A percentile compares a stretch with the other conserved stretches of the same genome.
Evolutionary conservation across 1,284 basidiomycete species (phyloP).

Genomic region (Exsudoporus floridanus): DNA sequence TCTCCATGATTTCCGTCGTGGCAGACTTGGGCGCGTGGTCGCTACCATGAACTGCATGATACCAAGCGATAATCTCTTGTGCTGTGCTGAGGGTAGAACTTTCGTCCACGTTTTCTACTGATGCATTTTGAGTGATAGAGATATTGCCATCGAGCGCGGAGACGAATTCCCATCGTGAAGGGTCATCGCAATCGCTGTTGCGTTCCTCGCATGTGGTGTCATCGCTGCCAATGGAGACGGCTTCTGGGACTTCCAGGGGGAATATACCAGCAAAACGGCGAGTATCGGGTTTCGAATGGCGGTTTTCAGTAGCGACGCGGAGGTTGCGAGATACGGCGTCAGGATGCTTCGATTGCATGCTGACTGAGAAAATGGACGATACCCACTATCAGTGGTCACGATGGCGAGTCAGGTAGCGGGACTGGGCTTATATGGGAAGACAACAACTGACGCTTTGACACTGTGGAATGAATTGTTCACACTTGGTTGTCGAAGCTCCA

Average conservation of each 20-base stretch:
- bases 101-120: slow-evolving; percentile 1
- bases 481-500: slow-evolving; percentile 24
- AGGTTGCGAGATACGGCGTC: slow-evolving; percentile 5
- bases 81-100: slow-evolving; percentile 36
- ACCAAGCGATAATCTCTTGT: slow-evolving; percentile 40
- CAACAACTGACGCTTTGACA: slow-evolving; percentile 26
- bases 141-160: slow-evolving; percentile 1
- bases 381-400: slow-evolving; percentile 7
- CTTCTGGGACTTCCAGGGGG: slow-evolving; percentile 7
- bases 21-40: neutral
- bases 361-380: neutral
- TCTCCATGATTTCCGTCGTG: slow-evolving; percentile 11
- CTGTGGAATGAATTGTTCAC: slow-evolving; percentile 23
- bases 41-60: slow-evolving; percentile 31
- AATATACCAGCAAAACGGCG: slow-evolving; percentile 32
- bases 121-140: slow-evolving; percentile 1
- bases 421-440: slow-evolving; percentile 22
- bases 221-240: slow-evolving; percentile 2
- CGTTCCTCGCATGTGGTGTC: slow-evolving; percentile 13
- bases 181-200: slow-evolving; percentile 6
- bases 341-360: slow-evolving; percentile 18
- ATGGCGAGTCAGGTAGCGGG: neutral
- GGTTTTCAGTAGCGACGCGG: neutral
- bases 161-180: slow-evolving; percentile 16
- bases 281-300: slow-evolving; percentile 16